Conservation (phyloP, 1,284 basidiomycete genomes). For the Marasmius oreades region DNA sequence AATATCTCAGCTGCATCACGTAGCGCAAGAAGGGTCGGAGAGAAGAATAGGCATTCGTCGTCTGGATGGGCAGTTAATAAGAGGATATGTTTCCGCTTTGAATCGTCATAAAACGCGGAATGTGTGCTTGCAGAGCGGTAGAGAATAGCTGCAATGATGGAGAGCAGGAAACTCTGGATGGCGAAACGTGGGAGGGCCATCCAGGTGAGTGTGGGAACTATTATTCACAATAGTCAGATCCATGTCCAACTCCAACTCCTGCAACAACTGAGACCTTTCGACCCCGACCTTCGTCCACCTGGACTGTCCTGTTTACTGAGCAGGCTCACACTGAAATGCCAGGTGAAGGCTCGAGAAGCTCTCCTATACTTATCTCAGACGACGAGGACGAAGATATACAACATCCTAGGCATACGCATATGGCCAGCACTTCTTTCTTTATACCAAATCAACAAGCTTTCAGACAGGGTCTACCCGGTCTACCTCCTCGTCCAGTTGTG, state of each 20-base stretch:
- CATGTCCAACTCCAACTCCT: too few species aligned
- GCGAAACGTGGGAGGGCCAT: not conserved
- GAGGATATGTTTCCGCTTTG: slow-evolving; percentile 40
- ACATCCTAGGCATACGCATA: slow-evolving; percentile 3
- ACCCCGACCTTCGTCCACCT: too few species aligned
- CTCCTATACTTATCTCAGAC: slow-evolving; percentile 40
- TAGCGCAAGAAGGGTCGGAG: slow-evolving; percentile 69
- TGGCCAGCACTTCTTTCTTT: slow-evolving; percentile 1
- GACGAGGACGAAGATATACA: slow-evolving; percentile 32
- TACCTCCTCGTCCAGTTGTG: not conserved
- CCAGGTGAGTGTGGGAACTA: not conserved
- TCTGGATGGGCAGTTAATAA: slow-evolving; percentile 87
- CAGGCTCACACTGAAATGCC: too few species aligned
- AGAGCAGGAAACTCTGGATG: slow-evolving; percentile 23
- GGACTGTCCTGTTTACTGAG: too few species aligned
- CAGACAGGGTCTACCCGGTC: not conserved
- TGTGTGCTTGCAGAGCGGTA: slow-evolving; percentile 20
- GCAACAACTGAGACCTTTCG: too few species aligned
- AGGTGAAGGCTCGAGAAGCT: slow-evolving; percentile 16
- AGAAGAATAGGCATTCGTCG: slow-evolving; percentile 92
- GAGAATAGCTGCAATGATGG: slow-evolving; percentile 28
- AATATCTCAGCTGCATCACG: slow-evolving; percentile 21
- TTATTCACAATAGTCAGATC: too few species aligned
- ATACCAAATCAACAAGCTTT: not conserved
- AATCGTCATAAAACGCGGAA: slow-evolving; percentile 11